A percentile compares a stretch with the other conserved stretches of the same genome.
Evolutionary conservation across 2,329 filamentous ascomycete species (phyloP).

Genomic region (Ascochyta lentis): DNA sequence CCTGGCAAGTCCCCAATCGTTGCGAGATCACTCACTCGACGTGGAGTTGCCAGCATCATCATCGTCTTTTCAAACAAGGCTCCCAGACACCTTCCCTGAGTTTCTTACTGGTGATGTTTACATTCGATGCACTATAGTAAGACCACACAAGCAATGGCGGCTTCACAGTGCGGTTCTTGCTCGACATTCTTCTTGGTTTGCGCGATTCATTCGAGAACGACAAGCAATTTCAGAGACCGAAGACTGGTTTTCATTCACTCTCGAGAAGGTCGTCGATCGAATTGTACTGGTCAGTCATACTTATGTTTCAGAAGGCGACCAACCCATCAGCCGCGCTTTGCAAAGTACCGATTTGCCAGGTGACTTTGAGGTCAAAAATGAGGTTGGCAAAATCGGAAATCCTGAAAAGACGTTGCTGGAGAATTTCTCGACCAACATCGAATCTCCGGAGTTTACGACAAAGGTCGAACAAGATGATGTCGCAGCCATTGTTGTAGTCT

Average conservation of each 20-base stretch:
- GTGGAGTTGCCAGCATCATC: background rate
- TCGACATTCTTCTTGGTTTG: slow-evolving; percentile 25
- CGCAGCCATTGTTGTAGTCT: background rate
- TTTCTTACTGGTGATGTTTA: slow-evolving; percentile 11
- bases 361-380: too few relatives aligned
- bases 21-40: background rate
- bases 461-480: background rate
- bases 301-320: background rate
- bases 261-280: slow-evolving; percentile 10
- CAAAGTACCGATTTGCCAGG: too few relatives aligned
- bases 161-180: slow-evolving; percentile 23
- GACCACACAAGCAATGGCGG: slow-evolving; percentile 12
- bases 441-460: too few relatives aligned
- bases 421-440: too few relatives aligned
- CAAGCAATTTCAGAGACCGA: background rate
- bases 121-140: background rate
- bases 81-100: slow-evolving; percentile 7
- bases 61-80: background rate
- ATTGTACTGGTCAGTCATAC: background rate
- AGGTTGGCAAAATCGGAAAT: too few relatives aligned
- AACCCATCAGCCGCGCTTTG: too few relatives aligned
- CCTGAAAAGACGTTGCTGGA: too few relatives aligned
- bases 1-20: background rate
- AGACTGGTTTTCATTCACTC: slow-evolving; percentile 1
- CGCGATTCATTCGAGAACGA: background rate